Conservation (phyloP, 2,329 filamentous ascomycete species). For the Ophiostoma ulmi region DNA sequence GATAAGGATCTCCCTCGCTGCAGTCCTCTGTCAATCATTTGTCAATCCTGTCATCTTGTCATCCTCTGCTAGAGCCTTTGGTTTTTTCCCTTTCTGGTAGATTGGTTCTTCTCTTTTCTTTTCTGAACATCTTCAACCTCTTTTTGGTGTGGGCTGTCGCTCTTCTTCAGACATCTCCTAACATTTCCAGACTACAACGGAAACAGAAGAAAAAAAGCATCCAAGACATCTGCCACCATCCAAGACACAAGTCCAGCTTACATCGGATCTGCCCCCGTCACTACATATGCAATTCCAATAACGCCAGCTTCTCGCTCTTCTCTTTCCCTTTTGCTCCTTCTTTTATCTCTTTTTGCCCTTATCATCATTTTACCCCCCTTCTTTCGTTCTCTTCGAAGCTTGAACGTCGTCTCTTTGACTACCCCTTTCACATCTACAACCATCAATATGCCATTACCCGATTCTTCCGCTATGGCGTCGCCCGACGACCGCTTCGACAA, state of each 20-base stretch:
- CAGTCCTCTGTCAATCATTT: neutral
- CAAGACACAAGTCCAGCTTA: conserved; percentile 3
- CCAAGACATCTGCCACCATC: conserved; percentile 1
- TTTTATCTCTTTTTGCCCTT: neutral
- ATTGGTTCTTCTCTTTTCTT: neutral
- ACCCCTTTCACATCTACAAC: neutral
- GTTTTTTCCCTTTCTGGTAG: too few species aligned
- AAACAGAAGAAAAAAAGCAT: neutral
- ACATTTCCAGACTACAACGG: neutral
- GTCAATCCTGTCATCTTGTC: too few species aligned
- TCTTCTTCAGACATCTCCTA: neutral
- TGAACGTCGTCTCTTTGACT: neutral
- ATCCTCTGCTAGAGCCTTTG: too few species aligned
- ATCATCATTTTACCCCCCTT: neutral
- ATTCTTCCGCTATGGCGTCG: conserved; percentile 41
- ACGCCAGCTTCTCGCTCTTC: neutral
- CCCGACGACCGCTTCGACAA: conserved; percentile 43
- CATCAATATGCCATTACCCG: conserved; percentile 31
- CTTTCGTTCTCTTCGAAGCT: neutral
- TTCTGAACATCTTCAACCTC: neutral
- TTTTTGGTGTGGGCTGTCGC: neutral
- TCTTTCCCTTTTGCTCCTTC: conserved; percentile 1
- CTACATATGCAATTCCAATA: conserved; percentile 4
- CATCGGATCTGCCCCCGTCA: neutral
- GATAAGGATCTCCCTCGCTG: conserved; percentile 1